Percentiles rank a stretch among this genome's conserved stretches.
Evolutionary conservation across 2,329 filamentous ascomycete species (phyloP).

Genomic region (Fusarium devonianum): DNA sequence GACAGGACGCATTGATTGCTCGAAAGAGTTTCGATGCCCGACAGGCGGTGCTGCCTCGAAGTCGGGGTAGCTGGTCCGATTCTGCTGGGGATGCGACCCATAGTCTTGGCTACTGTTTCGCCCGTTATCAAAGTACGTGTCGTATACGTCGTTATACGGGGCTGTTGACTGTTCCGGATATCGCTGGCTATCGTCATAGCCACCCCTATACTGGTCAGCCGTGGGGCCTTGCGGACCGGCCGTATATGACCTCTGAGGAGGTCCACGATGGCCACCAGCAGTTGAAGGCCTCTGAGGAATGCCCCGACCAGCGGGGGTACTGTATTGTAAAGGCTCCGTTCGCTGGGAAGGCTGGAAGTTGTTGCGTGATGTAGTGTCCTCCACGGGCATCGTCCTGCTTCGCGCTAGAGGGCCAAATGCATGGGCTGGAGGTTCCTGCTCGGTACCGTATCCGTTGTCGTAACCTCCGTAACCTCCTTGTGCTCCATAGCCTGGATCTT

Average conservation of each 20-base stretch:
- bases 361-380: constrained; percentile 53
- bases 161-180: constrained; percentile 42
- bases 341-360: constrained; percentile 48
- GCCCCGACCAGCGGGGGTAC: constrained; percentile 53
- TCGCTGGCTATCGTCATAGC: constrained; percentile 44
- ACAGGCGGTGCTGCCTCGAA: constrained; percentile 51
- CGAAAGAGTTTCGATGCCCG: constrained; percentile 54
- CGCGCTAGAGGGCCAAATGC: constrained; percentile 61
- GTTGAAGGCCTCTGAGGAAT: constrained; percentile 64
- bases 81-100: constrained; percentile 27
- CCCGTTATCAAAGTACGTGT: constrained; percentile 59
- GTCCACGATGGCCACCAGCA: constrained; percentile 59
- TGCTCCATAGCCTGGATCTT: constrained; percentile 32
- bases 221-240: constrained; percentile 49
- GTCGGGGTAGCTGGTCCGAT: constrained; percentile 47
- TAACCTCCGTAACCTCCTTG: constrained; percentile 40
- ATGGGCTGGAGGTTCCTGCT: constrained; percentile 46
- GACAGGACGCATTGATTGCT: constrained; percentile 55
- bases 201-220: constrained; percentile 44
- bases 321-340: constrained; percentile 56
- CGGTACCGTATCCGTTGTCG: constrained; percentile 37
- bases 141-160: constrained; percentile 61
- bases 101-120: constrained; percentile 41
- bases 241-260: constrained; percentile 61
- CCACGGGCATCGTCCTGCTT: constrained; percentile 68